Percentiles rank a stretch among this genome's conserved stretches.
phyloP scores from a whole-genome alignment of 441 rosid genomes.

The Gossypium schwendimanii region DNA sequence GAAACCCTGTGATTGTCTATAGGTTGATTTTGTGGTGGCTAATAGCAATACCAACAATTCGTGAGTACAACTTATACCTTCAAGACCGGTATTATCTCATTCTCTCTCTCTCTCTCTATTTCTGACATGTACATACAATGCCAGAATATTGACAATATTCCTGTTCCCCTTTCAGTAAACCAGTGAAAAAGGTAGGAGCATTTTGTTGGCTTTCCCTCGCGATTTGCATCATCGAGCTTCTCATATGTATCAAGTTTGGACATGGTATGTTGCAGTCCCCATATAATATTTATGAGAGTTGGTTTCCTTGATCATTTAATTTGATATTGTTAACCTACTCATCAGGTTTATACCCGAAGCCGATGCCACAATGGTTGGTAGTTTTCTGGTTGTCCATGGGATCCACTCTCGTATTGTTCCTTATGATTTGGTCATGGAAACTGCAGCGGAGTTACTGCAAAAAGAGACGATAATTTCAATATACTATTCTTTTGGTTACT shows the following conservation, averaged over 20 bases:
- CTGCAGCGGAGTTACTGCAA: constrained; percentile 46
- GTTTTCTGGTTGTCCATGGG: constrained; percentile 69
- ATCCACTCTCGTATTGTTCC: constrained; percentile 39
- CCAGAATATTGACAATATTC: neutral
- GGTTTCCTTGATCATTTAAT: neutral
- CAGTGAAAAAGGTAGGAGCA: constrained; percentile 90
- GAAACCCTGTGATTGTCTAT: constrained; percentile 83
- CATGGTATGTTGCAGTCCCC: constrained; percentile 43
- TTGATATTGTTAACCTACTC: neutral
- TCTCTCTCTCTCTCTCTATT: constrained; percentile 13
- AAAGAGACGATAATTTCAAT: constrained; percentile 56
- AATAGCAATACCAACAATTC: constrained; percentile 90
- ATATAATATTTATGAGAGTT: neutral
- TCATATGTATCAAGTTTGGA: constrained; percentile 96
- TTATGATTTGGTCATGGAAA: constrained; percentile 79
- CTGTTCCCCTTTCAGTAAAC: constrained; percentile 39
- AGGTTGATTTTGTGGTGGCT: constrained; percentile 98
- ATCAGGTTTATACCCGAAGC: constrained; percentile 78
- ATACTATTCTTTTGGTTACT: constrained; percentile 32
- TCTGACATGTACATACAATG: neutral
- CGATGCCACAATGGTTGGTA: constrained; percentile 78
- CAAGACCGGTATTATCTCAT: constrained; percentile 65
- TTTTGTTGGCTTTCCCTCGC: constrained; percentile 98
- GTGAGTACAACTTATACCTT: constrained; percentile 94
- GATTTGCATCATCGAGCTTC: constrained; percentile 92